These are phyloP conservation scores for Stropharia rugosoannulata DNA, from an alignment of 768 basidiomycete species.

Conservation along the genomic window DNA sequence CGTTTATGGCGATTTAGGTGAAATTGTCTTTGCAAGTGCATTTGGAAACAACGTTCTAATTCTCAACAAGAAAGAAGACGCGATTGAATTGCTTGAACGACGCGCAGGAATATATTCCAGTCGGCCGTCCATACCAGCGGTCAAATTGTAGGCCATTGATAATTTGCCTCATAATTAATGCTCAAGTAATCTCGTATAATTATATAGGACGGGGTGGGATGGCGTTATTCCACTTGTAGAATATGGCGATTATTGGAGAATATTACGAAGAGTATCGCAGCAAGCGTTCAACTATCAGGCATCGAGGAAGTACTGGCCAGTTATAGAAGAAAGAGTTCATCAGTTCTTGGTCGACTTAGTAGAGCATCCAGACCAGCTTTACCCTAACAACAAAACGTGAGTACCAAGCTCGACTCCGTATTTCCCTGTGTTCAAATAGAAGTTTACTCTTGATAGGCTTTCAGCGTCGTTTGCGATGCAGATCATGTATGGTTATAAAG, in stretches of 20 bases:
- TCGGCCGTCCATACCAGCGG: conserved; percentile 31
- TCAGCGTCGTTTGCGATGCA: conserved; percentile 13
- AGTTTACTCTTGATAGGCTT: conserved; percentile 1
- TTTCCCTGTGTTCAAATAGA: neutral
- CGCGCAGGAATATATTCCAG: conserved; percentile 48
- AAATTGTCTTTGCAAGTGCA: conserved; percentile 19
- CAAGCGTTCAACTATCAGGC: conserved; percentile 31
- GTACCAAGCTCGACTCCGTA: neutral
- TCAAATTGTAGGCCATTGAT: conserved; percentile 4
- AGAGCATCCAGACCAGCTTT: conserved; percentile 7
- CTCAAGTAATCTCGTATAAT: neutral
- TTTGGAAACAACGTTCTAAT: conserved; percentile 25
- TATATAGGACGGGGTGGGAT: conserved; percentile 32
- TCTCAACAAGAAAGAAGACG: conserved; percentile 22
- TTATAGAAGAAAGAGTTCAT: conserved; percentile 27
- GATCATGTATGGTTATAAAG: conserved; percentile 19
- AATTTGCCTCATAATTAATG: neutral
- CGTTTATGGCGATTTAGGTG: conserved; percentile 4
- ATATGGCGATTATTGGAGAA: conserved; percentile 36
- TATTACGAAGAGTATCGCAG: conserved; percentile 34
- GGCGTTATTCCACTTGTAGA: conserved; percentile 30
- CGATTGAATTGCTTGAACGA: conserved; percentile 34
- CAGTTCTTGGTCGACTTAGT: conserved; percentile 27
- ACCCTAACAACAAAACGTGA: conserved; percentile 14
- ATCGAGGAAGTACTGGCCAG: conserved; percentile 20